phyloP scores from a whole-genome alignment of 352 stramenopile genomes.

The Phytopythium chamaehyphon region DNA sequence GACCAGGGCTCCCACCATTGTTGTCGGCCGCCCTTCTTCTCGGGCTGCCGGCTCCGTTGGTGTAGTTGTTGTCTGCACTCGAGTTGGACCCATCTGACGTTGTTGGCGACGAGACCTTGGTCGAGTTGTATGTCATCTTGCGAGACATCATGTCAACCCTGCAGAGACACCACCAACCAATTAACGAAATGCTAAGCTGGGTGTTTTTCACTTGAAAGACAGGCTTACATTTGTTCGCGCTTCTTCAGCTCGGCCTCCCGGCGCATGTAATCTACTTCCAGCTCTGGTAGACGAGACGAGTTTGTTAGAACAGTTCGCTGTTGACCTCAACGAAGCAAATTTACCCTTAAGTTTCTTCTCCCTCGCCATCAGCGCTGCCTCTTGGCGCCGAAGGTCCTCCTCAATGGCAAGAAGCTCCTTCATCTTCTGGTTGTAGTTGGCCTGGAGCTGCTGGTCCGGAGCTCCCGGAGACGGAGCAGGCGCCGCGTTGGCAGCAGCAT shows the following conservation, averaged over 20 bases:
- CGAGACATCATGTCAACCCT: constrained; percentile 78
- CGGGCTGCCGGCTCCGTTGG: constrained; percentile 28
- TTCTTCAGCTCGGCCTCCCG: constrained; percentile 83
- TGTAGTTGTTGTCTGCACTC: constrained; percentile 69
- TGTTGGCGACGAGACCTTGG: constrained; percentile 62
- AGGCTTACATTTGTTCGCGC: constrained; percentile 64
- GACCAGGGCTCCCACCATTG: constrained; percentile 43
- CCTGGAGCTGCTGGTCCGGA: constrained; percentile 67
- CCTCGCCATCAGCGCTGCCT: constrained; percentile 75
- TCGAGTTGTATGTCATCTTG: constrained; percentile 59
- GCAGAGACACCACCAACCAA: neutral
- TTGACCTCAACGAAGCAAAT: neutral
- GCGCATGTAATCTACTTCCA: constrained; percentile 74
- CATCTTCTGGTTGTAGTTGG: constrained; percentile 85
- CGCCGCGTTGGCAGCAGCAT: constrained; percentile 47
- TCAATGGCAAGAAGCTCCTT: constrained; percentile 84
- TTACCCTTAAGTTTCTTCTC: constrained; percentile 86
- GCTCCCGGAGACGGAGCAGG: constrained; percentile 15
- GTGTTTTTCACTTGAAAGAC: neutral
- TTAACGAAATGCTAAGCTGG: neutral
- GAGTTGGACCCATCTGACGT: constrained; percentile 77
- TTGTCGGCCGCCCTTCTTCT: constrained; percentile 29
- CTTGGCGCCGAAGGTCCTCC: constrained; percentile 80
- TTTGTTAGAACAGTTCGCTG: neutral
- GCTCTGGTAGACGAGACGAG: constrained; percentile 29